phyloP scores from a whole-genome alignment of 768 basidiomycete species.

The Myochromella boudieri region DNA sequence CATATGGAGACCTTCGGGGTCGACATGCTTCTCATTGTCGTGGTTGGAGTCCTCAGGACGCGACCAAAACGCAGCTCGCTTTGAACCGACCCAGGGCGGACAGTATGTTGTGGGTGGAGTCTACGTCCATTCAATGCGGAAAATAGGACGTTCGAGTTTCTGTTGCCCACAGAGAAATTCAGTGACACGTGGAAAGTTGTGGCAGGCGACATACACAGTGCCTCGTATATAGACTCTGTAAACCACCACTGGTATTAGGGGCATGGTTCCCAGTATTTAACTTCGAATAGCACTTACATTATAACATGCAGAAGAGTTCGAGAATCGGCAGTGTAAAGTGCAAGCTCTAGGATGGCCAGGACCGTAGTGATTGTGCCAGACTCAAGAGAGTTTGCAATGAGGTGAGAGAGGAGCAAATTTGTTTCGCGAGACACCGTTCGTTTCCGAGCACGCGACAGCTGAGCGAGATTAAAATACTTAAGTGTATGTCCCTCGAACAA shows the following conservation, averaged over 20 bases:
- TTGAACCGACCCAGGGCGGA: not conserved
- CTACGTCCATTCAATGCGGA: conserved; percentile 1
- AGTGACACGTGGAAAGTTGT: not conserved
- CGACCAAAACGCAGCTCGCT: not conserved
- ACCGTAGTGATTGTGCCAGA: conserved; percentile 3
- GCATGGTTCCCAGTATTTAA: not conserved
- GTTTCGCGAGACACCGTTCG: not conserved
- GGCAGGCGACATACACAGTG: not conserved
- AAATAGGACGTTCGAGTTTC: conserved; percentile 1
- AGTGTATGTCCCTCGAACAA: not conserved
- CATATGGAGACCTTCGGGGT: too few species aligned
- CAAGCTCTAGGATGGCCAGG: conserved; percentile 4
- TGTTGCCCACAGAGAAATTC: not conserved
- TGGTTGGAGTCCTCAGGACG: not conserved
- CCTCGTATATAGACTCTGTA: conserved; percentile 1
- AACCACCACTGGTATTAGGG: not conserved
- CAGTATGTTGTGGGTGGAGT: not conserved
- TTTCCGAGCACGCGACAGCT: conserved; percentile 3
- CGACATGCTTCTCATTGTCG: too few species aligned
- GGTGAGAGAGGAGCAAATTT: not conserved
- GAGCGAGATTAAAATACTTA: not conserved
- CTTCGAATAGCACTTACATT: not conserved
- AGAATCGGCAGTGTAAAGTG: not conserved
- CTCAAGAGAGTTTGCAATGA: conserved; percentile 4
- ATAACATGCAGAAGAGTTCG: not conserved